Evolutionary conservation across 257 asterid genomes (phyloP), one percentile per base, ranked within the genome.

Genomic region (Capsicum chinense): DNA sequence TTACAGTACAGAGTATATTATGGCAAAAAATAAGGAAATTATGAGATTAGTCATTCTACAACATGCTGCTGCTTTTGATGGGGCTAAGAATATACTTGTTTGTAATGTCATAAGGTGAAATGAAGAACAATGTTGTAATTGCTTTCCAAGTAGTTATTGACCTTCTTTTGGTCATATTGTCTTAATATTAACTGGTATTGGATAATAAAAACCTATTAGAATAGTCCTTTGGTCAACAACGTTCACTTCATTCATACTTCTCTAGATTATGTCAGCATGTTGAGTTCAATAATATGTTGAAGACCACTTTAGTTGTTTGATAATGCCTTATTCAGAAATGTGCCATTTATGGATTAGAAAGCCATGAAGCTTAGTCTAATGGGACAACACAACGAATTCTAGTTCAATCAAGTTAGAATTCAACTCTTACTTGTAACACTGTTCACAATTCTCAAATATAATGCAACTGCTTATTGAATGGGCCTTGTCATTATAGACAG

Each of bases 361-460:
- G 12, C 17, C 12, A 50, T 0, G 42, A 47, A n/a, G 42, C 62
- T 4, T 21, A 50, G 63, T 21, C 47, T 47, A 52, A 35, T 21
- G 62, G 62, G 47, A 48, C 3, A n/a, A 15, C 19, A 74, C 12
- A 26, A 21, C 3, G 11, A 76, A 14, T 48, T 76, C 26, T 52
- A 52, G 81, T 52, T 52, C 81, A 52, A 26, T 52, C 81, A 76
- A 76, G 81, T 76, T 3, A 7, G 56, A 76, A 52, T 76, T 6
- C 47, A 50, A 74, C 44, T 21, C 62, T 50, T 50, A 14, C 83
- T 79, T 19, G 33, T 79, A 17, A 15, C 52, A 12, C 15, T 16
- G 59, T 80, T 80, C 83, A n/a, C 63, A 35, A 10, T 37, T 44
- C 52, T 82, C 85, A 33, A 50, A 50, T 50, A 68, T 66, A 67